Base-by-base conservation (phyloP, 225 moss, liverwort and hornwort genomes). In the Pseudisothecium myosuroides region DNA sequence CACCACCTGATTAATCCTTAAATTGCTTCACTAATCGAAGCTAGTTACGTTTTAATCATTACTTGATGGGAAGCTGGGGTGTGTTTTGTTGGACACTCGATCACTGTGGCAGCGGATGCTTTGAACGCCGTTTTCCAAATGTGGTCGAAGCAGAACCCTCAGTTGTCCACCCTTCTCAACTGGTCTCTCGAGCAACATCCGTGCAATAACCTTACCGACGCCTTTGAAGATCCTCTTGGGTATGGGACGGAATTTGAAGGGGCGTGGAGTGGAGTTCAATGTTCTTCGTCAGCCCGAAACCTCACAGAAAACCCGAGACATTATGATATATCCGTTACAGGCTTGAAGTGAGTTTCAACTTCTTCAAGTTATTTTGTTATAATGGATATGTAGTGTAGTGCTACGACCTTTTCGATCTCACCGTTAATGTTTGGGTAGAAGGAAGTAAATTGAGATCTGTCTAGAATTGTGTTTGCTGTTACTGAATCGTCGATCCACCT, bases 301-400 rank as follows among this genome's bases (percentile, higher is more conserved):
- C 17, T 4, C 23, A 17, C 16, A 11, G n/a, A 55, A n/a, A 26
- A 16, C 5, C 6, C 10, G 16, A 24, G 0, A 2, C 4, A 17
- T 17, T 58, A 17, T 27, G 10, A 79, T 1, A 7, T 27, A 26
- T 56, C 56, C 15, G 56, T n/a, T 7, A 79, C 37, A 79, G 3
- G 6, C 56, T 58, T n/a, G 56, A 1, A 0, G 79, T 79, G n/a
- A 56, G 56, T 80, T 28, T 58, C 2, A 7, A 22, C 4, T n/a
- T 41, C 28, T 28, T 43, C 72, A 72, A 72, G 43, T 72, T 26
- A 24, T 8, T 8, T 41, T 71, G 14, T 71, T 43, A 5, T 27
- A 43, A 4, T 72, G 43, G 72, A 72, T 27, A 43, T 72, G 27
- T 14, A 27, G 5, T 72, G 27, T 14, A 27, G 5, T 16, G 72